phyloP scores from a whole-genome alignment of 2,329 filamentous ascomycete species.

The Bipolaris cookei region DNA sequence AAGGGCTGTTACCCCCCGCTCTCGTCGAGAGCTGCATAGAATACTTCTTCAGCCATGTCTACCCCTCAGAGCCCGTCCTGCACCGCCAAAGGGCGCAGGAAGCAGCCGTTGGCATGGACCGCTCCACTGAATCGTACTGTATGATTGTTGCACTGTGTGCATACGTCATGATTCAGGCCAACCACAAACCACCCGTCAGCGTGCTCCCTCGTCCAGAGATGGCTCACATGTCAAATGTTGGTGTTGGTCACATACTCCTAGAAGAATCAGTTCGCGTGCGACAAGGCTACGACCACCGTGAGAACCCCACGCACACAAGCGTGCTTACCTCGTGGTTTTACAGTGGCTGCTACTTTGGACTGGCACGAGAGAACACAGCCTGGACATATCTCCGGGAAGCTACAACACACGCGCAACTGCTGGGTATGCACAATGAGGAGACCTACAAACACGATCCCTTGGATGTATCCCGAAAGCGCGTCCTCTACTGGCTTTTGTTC shows the following conservation, averaged over 20 bases:
- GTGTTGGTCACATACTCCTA: conserved; percentile 62
- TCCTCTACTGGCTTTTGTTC: conserved; percentile 68
- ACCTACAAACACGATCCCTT: conserved; percentile 59
- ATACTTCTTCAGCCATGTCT: conserved; percentile 67
- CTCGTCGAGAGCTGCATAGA: conserved; percentile 63
- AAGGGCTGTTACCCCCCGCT: conserved; percentile 58
- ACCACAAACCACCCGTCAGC: conserved; percentile 52
- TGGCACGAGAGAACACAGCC: conserved; percentile 66
- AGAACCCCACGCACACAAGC: conserved; percentile 61
- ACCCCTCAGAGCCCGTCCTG: conserved; percentile 68
- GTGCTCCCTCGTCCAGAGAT: conserved; percentile 56
- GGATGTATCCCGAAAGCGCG: conserved; percentile 61
- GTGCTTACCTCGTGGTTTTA: conserved; percentile 69
- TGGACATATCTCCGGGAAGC: conserved; percentile 69
- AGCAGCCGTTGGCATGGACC: conserved; percentile 59
- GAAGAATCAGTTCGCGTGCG: conserved; percentile 65
- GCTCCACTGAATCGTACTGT: conserved; percentile 63
- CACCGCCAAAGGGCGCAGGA: conserved; percentile 61
- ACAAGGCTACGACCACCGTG: conserved; percentile 64
- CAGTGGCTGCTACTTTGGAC: conserved; percentile 66
- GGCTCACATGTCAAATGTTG: conserved; percentile 52
- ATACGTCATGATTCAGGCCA: conserved; percentile 58
- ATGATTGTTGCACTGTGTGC: conserved; percentile 60
- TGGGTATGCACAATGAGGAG: conserved; percentile 65
- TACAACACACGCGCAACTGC: conserved; percentile 64